Evolutionary conservation across 2,329 filamentous ascomycete genomes (phyloP).

Genomic region (Phialophora chinensis): DNA sequence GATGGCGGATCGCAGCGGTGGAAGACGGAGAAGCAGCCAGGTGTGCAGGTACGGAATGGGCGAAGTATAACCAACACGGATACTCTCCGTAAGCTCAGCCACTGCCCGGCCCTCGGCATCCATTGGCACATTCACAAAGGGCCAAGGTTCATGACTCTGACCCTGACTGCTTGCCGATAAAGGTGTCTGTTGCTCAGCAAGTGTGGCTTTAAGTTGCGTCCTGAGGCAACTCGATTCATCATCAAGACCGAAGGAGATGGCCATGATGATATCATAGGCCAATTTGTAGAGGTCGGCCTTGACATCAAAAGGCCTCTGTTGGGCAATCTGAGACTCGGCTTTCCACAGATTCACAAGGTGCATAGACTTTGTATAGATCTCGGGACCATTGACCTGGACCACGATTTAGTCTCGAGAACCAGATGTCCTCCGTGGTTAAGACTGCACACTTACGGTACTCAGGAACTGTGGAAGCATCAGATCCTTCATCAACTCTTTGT

Average conservation of each 20-base stretch:
- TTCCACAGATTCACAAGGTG: conserved; percentile 9
- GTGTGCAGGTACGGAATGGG: neutral
- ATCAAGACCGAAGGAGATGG: conserved; percentile 3
- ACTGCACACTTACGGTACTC: neutral
- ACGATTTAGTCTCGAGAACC: neutral
- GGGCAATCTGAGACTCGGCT: neutral
- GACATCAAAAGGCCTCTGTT: conserved; percentile 4
- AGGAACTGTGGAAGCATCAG: conserved; percentile 7
- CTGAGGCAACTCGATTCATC: neutral
- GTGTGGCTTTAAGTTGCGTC: neutral
- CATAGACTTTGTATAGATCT: conserved; percentile 7
- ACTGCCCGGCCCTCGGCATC: conserved; percentile 3
- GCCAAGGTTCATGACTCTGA: too few species aligned
- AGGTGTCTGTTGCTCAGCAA: too few species aligned
- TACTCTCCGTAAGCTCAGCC: neutral
- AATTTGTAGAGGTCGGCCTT: conserved; percentile 2
- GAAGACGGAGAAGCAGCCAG: conserved; percentile 3
- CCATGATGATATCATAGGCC: conserved; percentile 5
- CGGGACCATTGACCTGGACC: conserved; percentile 6
- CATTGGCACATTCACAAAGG: neutral
- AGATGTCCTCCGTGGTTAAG: neutral
- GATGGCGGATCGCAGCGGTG: neutral
- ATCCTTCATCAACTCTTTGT: conserved; percentile 18
- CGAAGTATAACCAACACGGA: neutral
- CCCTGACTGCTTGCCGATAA: too few species aligned